phyloP scores from a whole-genome alignment of 2,329 filamentous ascomycete species.

The Penicillium polonicum region DNA sequence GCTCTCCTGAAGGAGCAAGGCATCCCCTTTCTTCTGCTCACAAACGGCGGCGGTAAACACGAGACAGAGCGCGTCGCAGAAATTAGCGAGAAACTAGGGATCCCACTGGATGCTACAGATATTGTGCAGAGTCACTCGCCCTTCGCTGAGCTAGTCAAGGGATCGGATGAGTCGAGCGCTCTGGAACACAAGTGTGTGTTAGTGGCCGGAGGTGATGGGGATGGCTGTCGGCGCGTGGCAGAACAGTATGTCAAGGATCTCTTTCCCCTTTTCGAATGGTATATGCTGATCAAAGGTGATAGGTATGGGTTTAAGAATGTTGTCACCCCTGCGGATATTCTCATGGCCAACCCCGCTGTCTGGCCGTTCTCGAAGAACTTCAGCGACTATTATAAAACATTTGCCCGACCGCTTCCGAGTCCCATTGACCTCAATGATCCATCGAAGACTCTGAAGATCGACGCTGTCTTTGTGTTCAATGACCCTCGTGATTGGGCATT shows the following conservation, averaged over 20 bases:
- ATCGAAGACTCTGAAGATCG: slow-evolving; percentile 66
- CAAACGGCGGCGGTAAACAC: slow-evolving; percentile 87
- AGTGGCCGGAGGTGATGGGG: slow-evolving; percentile 68
- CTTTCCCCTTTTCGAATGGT: neutral
- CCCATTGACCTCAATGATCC: slow-evolving; percentile 43
- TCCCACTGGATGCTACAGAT: slow-evolving; percentile 64
- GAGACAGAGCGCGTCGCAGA: slow-evolving; percentile 72
- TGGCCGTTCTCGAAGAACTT: slow-evolving; percentile 79
- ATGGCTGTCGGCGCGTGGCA: slow-evolving; percentile 69
- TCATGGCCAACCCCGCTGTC: slow-evolving; percentile 68
- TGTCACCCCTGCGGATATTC: slow-evolving; percentile 80
- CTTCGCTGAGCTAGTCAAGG: slow-evolving; percentile 68
- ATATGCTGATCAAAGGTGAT: neutral
- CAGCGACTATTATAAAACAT: slow-evolving; percentile 58
- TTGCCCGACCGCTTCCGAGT: slow-evolving; percentile 39
- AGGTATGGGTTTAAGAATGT: slow-evolving; percentile 77
- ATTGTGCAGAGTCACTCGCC: slow-evolving; percentile 93
- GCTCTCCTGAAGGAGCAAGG: slow-evolving; percentile 68
- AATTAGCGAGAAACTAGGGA: slow-evolving; percentile 63
- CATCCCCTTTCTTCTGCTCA: slow-evolving; percentile 91
- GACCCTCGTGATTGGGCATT: slow-evolving; percentile 95
- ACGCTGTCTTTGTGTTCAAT: slow-evolving; percentile 91
- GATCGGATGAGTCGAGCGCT: slow-evolving; percentile 53
- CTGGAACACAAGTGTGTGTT: slow-evolving; percentile 66
- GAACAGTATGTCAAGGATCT: slow-evolving; percentile 50